A percentile compares a stretch with the other conserved stretches of the same genome.
These are phyloP conservation scores for Saururus chinensis DNA, from an alignment of 164 flowering plant species.

Conservation along the genomic window DNA sequence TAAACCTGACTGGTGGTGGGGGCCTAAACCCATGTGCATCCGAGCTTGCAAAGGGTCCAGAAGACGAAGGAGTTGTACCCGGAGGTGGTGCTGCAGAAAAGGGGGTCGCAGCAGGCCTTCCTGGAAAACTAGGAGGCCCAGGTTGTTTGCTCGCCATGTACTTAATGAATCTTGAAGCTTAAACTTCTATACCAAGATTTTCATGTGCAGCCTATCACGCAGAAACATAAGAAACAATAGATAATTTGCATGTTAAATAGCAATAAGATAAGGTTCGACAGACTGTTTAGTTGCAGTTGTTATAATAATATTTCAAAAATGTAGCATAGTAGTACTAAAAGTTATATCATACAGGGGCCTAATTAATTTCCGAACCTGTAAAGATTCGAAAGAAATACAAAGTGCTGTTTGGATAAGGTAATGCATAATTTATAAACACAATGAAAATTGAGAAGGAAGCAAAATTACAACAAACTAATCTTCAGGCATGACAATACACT, in stretches of 20 bases:
- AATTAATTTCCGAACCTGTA: no score
- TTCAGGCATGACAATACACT: no score
- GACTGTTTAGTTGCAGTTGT: not conserved
- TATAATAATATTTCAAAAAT: no score
- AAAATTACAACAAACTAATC: no score
- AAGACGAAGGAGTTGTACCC: conserved; percentile 37
- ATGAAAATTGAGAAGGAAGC: no score
- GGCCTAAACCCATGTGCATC: conserved; percentile 28
- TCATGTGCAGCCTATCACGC: conserved; percentile 12
- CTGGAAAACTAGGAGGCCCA: conserved; percentile 20
- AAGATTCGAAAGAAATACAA: no score
- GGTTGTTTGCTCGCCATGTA: conserved; percentile 30
- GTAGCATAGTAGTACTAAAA: no score
- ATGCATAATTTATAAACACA: no score
- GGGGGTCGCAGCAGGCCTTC: conserved; percentile 40
- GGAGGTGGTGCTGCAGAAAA: conserved; percentile 41
- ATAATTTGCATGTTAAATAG: not conserved
- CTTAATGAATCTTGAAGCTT: conserved; percentile 15
- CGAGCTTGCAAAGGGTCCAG: conserved; percentile 27
- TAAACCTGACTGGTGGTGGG: conserved; percentile 30
- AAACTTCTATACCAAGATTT: conserved; percentile 10
- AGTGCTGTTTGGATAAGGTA: no score
- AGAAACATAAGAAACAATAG: not conserved
- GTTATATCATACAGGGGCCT: no score
- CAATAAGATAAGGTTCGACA: not conserved